These are phyloP conservation scores for Daldinia caldariorum DNA, from an alignment of 495 filamentous ascomycete genomes.

Conservation along the genomic window DNA sequence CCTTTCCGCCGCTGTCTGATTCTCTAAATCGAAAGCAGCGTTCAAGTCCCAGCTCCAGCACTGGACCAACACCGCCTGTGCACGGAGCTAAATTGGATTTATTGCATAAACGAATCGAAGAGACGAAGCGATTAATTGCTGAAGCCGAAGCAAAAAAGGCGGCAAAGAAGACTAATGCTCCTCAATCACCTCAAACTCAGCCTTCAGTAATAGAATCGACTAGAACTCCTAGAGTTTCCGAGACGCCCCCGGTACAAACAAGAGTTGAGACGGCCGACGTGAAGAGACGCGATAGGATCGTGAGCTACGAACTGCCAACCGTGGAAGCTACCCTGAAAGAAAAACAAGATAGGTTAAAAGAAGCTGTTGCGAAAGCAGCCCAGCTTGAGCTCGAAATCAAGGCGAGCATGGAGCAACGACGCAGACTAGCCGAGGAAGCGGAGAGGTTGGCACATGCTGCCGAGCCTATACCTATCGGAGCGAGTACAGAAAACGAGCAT, in stretches of 20 bases:
- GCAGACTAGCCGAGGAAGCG: slow-evolving; percentile 64
- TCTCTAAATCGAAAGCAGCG: slow-evolving; percentile 51
- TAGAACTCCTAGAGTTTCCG: slow-evolving; percentile 30
- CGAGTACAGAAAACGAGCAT: slow-evolving; percentile 41
- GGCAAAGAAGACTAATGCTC: slow-evolving; percentile 48
- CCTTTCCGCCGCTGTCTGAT: slow-evolving; percentile 59
- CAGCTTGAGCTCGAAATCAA: slow-evolving; percentile 68
- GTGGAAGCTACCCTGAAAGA: slow-evolving; percentile 66
- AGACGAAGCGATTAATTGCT: slow-evolving; percentile 78
- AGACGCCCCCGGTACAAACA: slow-evolving; percentile 19
- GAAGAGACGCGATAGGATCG: slow-evolving; percentile 64
- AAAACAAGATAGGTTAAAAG: slow-evolving; percentile 61
- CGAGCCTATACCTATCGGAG: slow-evolving; percentile 43
- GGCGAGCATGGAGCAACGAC: slow-evolving; percentile 53
- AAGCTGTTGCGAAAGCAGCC: slow-evolving; percentile 65
- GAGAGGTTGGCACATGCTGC: slow-evolving; percentile 60
- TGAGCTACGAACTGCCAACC: slow-evolving; percentile 63
- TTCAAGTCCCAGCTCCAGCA: slow-evolving; percentile 51
- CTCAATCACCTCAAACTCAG: slow-evolving; percentile 34
- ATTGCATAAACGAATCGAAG: slow-evolving; percentile 76
- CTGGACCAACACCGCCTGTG: slow-evolving; percentile 51
- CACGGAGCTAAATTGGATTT: slow-evolving; percentile 61
- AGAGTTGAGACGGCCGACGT: slow-evolving; percentile 48
- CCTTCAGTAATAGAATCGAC: slow-evolving; percentile 37
- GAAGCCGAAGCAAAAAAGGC: slow-evolving; percentile 73